Conservation (phyloP, 2,329 filamentous ascomycete genomes). For the Macroventuria anomochaeta region DNA sequence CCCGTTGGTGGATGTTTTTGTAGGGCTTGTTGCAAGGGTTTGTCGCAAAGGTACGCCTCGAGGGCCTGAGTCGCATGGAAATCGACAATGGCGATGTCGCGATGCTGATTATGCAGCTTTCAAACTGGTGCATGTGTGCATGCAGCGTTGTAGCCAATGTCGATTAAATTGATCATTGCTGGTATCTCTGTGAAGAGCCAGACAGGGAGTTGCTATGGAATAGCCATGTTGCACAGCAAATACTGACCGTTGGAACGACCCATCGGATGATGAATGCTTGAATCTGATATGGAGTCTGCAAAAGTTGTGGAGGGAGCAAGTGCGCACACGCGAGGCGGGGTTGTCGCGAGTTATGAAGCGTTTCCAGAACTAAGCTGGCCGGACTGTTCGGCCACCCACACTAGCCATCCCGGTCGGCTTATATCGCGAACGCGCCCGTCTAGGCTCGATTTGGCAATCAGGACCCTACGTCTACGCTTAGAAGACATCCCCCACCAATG, state of each 20-base stretch:
- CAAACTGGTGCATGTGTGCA: background rate
- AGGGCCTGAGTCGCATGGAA: background rate
- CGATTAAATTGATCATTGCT: constrained; percentile 12
- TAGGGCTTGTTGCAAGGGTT: constrained; percentile 3
- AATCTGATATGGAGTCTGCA: background rate
- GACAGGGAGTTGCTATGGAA: constrained; percentile 10
- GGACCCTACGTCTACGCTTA: constrained; percentile 35
- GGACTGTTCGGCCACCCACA: too few relatives aligned
- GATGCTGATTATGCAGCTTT: background rate
- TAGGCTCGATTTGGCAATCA: constrained; percentile 34
- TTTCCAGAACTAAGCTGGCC: constrained; percentile 18
- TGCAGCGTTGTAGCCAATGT: constrained; percentile 6
- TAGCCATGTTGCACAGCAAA: constrained; percentile 4
- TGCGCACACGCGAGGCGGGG: constrained; percentile 35
- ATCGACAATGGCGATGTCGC: background rate
- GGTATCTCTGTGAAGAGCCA: constrained; percentile 9
- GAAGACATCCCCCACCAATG: constrained; percentile 37
- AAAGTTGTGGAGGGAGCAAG: constrained; percentile 13
- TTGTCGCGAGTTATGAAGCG: constrained; percentile 30
- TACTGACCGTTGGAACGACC: constrained; percentile 2
- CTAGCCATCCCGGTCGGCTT: too few relatives aligned
- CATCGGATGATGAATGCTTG: background rate
- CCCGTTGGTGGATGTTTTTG: background rate
- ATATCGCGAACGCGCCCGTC: constrained; percentile 16
- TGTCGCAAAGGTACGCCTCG: constrained; percentile 13